Evolutionary conservation across 345 rosid genomes (phyloP).

Genomic region (Euphorbia pulcherrima): DNA sequence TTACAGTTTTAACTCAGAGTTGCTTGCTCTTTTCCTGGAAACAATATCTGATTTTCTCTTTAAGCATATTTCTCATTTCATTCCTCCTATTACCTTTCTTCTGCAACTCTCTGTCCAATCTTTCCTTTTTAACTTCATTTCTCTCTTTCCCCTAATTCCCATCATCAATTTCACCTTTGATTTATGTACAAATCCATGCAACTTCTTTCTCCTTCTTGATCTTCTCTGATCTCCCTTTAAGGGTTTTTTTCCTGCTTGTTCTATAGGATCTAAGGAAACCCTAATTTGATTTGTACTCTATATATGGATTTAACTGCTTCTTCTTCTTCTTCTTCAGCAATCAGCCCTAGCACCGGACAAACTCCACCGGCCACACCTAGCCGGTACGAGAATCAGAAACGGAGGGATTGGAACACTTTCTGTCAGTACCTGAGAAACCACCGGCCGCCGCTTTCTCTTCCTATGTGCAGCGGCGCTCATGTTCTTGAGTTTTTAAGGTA

Average conservation of each 20-base stretch:
- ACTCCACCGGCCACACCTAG: constrained; percentile 45
- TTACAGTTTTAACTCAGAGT: constrained; percentile 47
- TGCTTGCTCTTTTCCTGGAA: constrained; percentile 38
- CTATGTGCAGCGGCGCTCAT: constrained; percentile 80
- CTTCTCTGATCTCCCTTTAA: constrained; percentile 3
- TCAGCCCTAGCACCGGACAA: background rate
- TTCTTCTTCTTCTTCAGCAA: background rate
- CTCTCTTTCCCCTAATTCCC: background rate
- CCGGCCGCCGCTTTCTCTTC: constrained; percentile 65
- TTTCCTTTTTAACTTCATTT: constrained; percentile 1
- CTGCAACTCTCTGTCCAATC: no score
- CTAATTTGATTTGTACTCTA: constrained; percentile 1
- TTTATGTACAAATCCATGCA: constrained; percentile 24
- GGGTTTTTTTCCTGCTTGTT: no score
- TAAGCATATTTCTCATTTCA: constrained; percentile 21
- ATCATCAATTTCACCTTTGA: no score
- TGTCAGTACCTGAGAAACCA: constrained; percentile 80
- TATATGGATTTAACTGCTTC: constrained; percentile 26
- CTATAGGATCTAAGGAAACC: constrained; percentile 20
- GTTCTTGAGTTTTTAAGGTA: constrained; percentile 82
- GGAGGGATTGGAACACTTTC: constrained; percentile 91
- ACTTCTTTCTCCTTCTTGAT: no score
- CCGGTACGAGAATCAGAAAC: constrained; percentile 81
- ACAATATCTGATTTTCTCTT: constrained; percentile 40
- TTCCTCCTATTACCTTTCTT: no score